Base-by-base conservation (phyloP, 1,284 basidiomycete species). In the Coniferiporia sulphurascens region DNA sequence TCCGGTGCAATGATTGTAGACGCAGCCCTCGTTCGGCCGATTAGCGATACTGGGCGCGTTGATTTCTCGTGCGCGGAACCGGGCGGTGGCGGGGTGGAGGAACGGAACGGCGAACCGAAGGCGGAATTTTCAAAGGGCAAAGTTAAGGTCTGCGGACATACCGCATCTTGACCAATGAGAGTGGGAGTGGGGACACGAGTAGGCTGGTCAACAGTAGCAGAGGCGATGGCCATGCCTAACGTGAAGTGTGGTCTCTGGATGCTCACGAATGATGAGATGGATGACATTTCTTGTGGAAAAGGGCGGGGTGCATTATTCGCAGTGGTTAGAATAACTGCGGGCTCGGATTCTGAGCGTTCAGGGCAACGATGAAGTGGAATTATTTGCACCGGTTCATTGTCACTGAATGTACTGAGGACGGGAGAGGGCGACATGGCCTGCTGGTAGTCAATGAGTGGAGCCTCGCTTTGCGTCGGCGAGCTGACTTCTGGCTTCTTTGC, bases 331-430 rank as follows among this genome's bases (percentile, higher is more conserved):
- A 34, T 32, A 7, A 22, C 10, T 1, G 6, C 45, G n/a, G 22
- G 27, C 27, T 27, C 32, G 8, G 55, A 56, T 21, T 35, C 55
- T 22, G 55, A 56, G 3, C 55, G 55, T 27, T 56, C 55, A 22
- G 48, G 45, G 27, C 55, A 56, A 15, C 55, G 55, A 22, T 56
- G 34, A 4, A 56, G 35, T 19, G 55, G 55, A 17, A 49, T 27
- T 19, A 35, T 22, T 12, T 12, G 9, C 19, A 17, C 10, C 36
- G 12, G 17, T 15, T 22, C 55, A 8, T n/a, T 36, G 13, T n/a
- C 12, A 12, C 35, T 35, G 32, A 5, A 35, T 10, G 34, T 6
- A 12, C 17, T 10, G 21, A 21, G 9, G 17, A 38, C 22, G 35
- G 41, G n/a, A 13, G 41, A n/a, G 12, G n/a, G 10, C 3, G 12